Conservation (phyloP, 106 monocot species). For the Xerophyta viscosa region DNA sequence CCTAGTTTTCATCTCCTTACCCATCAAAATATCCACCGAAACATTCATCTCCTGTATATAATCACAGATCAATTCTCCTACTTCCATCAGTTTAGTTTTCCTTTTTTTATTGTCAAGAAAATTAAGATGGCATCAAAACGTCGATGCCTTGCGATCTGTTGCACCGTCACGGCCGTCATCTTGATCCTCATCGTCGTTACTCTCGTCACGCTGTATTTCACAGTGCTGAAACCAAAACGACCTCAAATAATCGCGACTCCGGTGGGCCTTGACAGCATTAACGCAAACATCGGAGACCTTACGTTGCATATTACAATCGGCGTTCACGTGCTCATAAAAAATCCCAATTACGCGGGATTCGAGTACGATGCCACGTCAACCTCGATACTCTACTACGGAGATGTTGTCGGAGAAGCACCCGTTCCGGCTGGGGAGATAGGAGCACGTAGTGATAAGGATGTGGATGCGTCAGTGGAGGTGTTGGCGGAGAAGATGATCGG, state of each 20-base stretch:
- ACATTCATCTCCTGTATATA: too few relatives aligned
- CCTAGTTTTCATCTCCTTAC: too few relatives aligned
- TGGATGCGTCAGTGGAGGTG: neutral
- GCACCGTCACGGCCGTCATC: neutral
- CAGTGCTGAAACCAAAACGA: neutral
- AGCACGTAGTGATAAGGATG: neutral
- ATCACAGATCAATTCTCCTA: too few relatives aligned
- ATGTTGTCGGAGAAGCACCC: neutral
- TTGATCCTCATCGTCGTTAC: neutral
- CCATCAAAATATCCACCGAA: too few relatives aligned
- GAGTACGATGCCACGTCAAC: neutral
- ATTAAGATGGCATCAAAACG: neutral
- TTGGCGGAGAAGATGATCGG: neutral
- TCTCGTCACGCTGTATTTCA: neutral
- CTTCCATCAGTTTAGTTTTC: too few relatives aligned
- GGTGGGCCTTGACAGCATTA: neutral
- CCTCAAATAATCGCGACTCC: neutral
- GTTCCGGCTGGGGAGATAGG: neutral
- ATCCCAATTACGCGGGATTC: constrained; percentile 1
- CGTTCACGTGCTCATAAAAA: neutral
- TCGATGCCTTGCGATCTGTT: neutral
- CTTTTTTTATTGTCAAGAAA: too few relatives aligned
- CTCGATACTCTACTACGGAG: neutral
- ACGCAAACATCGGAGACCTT: neutral
- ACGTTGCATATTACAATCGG: neutral